Conservation (phyloP, 495 filamentous ascomycete genomes). For the Neurospora discreta region DNA sequence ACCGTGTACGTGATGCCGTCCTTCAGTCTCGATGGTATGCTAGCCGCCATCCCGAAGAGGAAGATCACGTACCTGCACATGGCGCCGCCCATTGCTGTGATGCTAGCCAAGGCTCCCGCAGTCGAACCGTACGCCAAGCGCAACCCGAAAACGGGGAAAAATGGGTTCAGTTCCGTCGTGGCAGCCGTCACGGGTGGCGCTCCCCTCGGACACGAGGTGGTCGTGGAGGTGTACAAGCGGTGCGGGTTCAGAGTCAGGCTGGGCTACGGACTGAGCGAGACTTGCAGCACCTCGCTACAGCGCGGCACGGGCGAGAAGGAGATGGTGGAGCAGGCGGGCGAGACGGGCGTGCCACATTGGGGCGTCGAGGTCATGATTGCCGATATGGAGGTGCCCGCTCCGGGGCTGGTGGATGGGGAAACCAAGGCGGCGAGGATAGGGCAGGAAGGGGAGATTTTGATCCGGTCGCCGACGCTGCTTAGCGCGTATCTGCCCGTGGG, state of each 20-base stretch:
- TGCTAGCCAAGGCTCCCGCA: slow-evolving; percentile 50
- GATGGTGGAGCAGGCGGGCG: slow-evolving; percentile 47
- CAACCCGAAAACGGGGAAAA: slow-evolving; percentile 29
- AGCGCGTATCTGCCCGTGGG: slow-evolving; percentile 40
- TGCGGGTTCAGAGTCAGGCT: slow-evolving; percentile 60
- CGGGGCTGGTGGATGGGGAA: slow-evolving; percentile 4
- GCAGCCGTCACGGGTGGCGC: slow-evolving; percentile 42
- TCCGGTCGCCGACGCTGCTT: slow-evolving; percentile 44
- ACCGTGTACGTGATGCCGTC: slow-evolving; percentile 47
- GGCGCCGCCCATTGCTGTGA: slow-evolving; percentile 60
- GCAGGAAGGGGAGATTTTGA: slow-evolving; percentile 50
- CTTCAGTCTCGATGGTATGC: slow-evolving; percentile 48
- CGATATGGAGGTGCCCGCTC: slow-evolving; percentile 19
- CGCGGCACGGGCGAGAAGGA: slow-evolving; percentile 41
- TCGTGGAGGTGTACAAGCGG: slow-evolving; percentile 47
- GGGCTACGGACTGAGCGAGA: slow-evolving; percentile 62
- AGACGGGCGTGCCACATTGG: slow-evolving; percentile 45
- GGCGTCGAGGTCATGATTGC: slow-evolving; percentile 47
- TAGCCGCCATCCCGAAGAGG: slow-evolving; percentile 40
- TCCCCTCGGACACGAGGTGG: slow-evolving; percentile 52
- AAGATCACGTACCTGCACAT: slow-evolving; percentile 49
- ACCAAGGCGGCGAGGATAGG: slow-evolving; percentile 35
- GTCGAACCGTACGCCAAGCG: slow-evolving; percentile 47
- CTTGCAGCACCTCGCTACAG: slow-evolving; percentile 51
- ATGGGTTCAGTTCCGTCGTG: slow-evolving; percentile 12